phyloP scores from a whole-genome alignment of 2,329 filamentous ascomycete genomes.

The Hypoxylon sp. region DNA sequence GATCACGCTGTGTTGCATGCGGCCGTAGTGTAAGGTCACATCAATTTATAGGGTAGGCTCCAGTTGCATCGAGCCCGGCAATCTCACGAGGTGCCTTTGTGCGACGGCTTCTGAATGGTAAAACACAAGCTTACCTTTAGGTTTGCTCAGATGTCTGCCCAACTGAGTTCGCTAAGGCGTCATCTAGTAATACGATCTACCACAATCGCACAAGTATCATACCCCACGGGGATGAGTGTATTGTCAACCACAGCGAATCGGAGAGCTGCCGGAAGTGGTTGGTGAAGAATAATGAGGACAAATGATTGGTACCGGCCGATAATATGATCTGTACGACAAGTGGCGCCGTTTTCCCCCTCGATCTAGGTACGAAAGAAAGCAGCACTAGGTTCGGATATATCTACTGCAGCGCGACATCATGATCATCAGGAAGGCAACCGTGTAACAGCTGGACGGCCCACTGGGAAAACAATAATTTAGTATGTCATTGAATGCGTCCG shows the following conservation, averaged over 20 bases:
- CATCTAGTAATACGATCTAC: constrained; percentile 6
- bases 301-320: constrained; percentile 19
- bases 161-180: constrained; percentile 2
- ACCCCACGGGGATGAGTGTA: constrained; percentile 15
- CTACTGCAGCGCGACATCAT: constrained; percentile 21
- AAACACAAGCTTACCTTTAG: constrained; percentile 24
- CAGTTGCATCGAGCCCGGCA: neutral
- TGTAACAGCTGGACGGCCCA: neutral
- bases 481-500: neutral
- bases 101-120: constrained; percentile 6
- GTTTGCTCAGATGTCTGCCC: constrained; percentile 8
- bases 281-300: neutral
- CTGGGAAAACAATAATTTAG: neutral
- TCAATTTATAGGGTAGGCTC: neutral
- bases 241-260: constrained; percentile 22
- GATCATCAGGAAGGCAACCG: neutral
- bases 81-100: neutral
- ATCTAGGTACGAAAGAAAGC: constrained; percentile 8
- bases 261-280: constrained; percentile 7
- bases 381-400: constrained; percentile 20
- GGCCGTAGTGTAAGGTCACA: neutral
- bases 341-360: constrained; percentile 17
- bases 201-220: constrained; percentile 8
- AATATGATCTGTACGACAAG: constrained; percentile 18
- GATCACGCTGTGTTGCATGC: constrained; percentile 3